These are phyloP conservation scores for Smallanthus sonchifolius DNA, from an alignment of 129 eudicot species.

Conservation along the genomic window DNA sequence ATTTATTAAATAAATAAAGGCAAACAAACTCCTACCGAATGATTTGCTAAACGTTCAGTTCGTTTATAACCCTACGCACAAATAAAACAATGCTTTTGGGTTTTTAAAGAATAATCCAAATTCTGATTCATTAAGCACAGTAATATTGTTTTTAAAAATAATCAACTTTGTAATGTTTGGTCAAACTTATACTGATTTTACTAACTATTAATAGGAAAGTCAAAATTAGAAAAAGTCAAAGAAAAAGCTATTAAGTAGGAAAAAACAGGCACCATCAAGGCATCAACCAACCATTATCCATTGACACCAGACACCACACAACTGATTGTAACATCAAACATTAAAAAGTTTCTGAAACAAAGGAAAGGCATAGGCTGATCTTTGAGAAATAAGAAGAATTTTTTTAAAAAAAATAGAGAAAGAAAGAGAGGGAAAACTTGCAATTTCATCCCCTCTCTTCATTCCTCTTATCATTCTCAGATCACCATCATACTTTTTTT, in stretches of 20 bases:
- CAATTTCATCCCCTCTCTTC: slow-evolving; percentile 25
- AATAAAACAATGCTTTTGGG: no score
- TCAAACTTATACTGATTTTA: no score
- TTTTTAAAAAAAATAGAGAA: background rate
- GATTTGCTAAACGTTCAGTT: no score
- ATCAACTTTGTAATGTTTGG: no score
- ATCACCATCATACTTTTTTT: slow-evolving; percentile 24
- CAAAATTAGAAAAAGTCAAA: slow-evolving; percentile 7
- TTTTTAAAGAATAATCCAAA: no score
- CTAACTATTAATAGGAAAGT: background rate
- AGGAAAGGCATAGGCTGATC: slow-evolving; percentile 25
- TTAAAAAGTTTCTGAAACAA: slow-evolving; percentile 14
- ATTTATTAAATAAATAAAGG: no score
- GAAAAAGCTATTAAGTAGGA: slow-evolving; percentile 21
- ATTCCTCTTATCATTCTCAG: slow-evolving; percentile 17
- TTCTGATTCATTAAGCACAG: no score
- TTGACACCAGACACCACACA: slow-evolving; percentile 21
- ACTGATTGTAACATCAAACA: slow-evolving; percentile 19
- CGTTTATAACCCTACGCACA: no score
- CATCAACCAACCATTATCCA: slow-evolving; percentile 28
- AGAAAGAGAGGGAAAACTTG: slow-evolving; percentile 24
- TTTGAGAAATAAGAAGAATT: slow-evolving; percentile 22
- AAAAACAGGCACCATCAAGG: background rate
- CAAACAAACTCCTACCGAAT: no score
- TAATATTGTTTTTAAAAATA: no score